Base-by-base conservation (phyloP, 2,329 filamentous ascomycete species). In the Apiospora saccharicola region DNA sequence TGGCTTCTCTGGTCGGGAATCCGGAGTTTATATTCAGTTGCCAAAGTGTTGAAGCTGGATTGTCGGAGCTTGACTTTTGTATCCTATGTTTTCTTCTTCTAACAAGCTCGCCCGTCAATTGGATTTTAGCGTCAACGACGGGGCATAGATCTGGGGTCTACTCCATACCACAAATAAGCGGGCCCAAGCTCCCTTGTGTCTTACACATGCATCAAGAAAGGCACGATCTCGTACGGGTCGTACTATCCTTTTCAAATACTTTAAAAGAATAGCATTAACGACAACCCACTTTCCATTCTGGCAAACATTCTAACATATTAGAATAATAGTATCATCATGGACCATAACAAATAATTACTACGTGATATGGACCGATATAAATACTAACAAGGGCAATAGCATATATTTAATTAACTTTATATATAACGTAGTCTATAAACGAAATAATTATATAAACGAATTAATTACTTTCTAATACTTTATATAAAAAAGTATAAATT, bases 71-170 rank as follows among this genome's bases (percentile, higher is more conserved):
- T 8, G 16, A 13, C 30, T 64, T 64, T n/a, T 64, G 34, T 34
- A 64, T 37, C 53, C 53, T 16, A 37, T 37, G 53, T 61, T 61
- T 61, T 61, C 53, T 61, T 61, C 53, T 61, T 37, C 53, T 61
- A 30, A 16, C 14, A 61, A 61, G 53, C 53, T 37, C 22, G 26
- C 26, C 53, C 19, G 6, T 22, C 57, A 19, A 37, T 41, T 22
- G 57, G 57, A 7, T 37, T 64, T 64, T 64, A 64, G 57, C 57
- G 57, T 41, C 34, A 41, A 22, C 16, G 57, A 64, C 57, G 34
- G 30, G 57, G 57, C 37, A 41, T 64, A 64, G 57, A 64, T 64
- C 57, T 34, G 34, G 57, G 57, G 57, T 64, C 30, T 41, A 10
- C 37, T 41, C 37, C 37, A 10, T 41, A 41, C 44, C 46, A n/a